phyloP scores from a whole-genome alignment of 306 rosid species.

The Medicago arabica region DNA sequence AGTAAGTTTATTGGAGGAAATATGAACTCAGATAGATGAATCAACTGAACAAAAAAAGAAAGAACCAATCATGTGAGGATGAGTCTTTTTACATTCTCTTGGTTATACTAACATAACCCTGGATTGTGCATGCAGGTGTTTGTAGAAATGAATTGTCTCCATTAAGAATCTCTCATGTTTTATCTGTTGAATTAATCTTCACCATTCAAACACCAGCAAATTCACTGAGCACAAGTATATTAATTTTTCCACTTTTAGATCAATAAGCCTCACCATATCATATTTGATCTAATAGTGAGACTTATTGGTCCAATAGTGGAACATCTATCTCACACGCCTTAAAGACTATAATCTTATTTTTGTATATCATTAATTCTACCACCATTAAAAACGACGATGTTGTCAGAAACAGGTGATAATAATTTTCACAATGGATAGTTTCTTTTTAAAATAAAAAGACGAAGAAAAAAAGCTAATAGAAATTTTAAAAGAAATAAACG shows the following conservation, averaged over 20 bases:
- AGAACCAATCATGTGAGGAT: not conserved
- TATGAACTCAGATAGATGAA: not conserved
- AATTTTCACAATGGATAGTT: constrained; percentile 3
- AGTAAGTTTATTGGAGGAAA: not conserved
- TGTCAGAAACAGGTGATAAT: constrained; percentile 2
- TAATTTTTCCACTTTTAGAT: too few species aligned
- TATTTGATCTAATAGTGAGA: too few species aligned
- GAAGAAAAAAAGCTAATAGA: not conserved
- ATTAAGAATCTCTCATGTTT: too few species aligned
- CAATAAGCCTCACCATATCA: too few species aligned
- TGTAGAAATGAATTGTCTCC: too few species aligned
- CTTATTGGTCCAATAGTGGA: too few species aligned
- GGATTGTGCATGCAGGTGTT: not conserved
- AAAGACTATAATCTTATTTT: too few species aligned
- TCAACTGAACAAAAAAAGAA: not conserved
- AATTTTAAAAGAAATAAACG: constrained; percentile 4
- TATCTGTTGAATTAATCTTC: too few species aligned
- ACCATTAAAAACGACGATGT: not conserved
- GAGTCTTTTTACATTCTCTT: not conserved
- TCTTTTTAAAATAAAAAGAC: not conserved
- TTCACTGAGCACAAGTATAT: too few species aligned
- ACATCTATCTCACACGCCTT: too few species aligned
- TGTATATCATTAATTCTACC: too few species aligned
- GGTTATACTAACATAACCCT: not conserved
- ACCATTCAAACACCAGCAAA: too few species aligned